These are phyloP conservation scores for Jatropha podagrica DNA, from an alignment of 441 rosid species.

Conservation along the genomic window DNA sequence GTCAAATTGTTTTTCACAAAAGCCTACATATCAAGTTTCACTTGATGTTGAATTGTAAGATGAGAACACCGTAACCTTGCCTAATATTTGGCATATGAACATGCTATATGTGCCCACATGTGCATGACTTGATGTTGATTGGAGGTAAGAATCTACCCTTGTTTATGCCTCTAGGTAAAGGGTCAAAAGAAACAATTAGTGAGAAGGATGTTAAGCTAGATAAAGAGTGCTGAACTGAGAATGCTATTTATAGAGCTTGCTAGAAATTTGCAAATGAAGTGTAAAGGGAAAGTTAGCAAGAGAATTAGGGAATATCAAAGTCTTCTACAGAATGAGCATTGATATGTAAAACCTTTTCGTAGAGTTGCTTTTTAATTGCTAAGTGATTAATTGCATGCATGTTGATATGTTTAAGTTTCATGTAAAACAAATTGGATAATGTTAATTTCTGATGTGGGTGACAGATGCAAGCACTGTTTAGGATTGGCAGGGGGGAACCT, in stretches of 20 bases:
- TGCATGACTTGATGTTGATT: neutral
- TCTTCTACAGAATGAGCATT: neutral
- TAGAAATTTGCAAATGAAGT: neutral
- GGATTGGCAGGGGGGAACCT: constrained; percentile 63
- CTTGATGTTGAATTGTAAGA: neutral
- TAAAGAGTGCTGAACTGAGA: neutral
- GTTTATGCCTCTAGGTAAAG: neutral
- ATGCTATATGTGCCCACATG: neutral
- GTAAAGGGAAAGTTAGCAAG: neutral
- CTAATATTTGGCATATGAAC: neutral
- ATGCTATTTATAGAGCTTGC: neutral
- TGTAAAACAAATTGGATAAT: neutral
- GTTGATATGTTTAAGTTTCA: neutral
- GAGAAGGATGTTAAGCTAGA: neutral
- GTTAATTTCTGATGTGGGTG: neutral
- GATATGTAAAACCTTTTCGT: neutral
- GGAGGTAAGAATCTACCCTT: neutral
- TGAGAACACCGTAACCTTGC: neutral
- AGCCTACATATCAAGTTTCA: too few species aligned
- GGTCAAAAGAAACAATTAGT: neutral
- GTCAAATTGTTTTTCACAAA: too few species aligned
- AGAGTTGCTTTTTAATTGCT: neutral
- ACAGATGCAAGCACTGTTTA: constrained; percentile 68
- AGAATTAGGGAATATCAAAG: neutral
- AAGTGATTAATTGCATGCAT: neutral